Evolutionary conservation across 2,329 filamentous ascomycete species (phyloP), one percentile per base, ranked within the genome.

Genomic region (Fusarium annulatum): DNA sequence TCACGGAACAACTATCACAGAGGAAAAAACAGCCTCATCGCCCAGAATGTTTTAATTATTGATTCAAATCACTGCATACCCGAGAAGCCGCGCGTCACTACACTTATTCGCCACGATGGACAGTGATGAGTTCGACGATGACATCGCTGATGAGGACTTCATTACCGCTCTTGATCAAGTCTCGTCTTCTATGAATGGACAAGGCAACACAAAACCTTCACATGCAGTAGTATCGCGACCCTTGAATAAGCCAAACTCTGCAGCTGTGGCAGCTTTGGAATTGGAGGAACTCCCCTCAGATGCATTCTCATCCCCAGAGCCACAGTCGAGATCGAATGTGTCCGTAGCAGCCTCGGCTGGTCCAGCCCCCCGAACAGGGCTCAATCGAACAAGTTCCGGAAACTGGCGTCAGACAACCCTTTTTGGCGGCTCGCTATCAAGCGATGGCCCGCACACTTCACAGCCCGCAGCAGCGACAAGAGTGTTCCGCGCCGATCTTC

Each of bases 91-190:
- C 46, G 62, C 48, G 19, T 62, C 53, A 49, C 38, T 23, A 48
- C 61, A 42, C 34, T 42, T 45, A 43, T 34, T 60, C 68, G 48
- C 38, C 59, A 75, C 51, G 51, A 88, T 89, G 88, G 86, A 89
- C 67, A 86, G 83, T 67, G 89, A 92, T 73, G 89, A 91, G 51
- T 92, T 90, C 77, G 90, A 90, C 66, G 90, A 90, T 69, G 87
- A 88, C 71, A 86, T 92, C 59, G 87, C 88, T 59, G 91, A 93
- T 69, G 91, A 92, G 76, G 91, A 92, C 73, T 83, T 93, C 66
- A 85, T 93, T 49, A 83, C 87, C 41, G 91, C 87, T 11, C 85
- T 90, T 28, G 90, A 88, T 42, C 87, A 91, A 71, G 81, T 81
- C 9, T 81, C 81, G 72, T 80, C 81, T n/a, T 82, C 80, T 28